Base-by-base conservation (phyloP, 225 moss, liverwort and hornwort species). In the Sphagnum contortum region DNA sequence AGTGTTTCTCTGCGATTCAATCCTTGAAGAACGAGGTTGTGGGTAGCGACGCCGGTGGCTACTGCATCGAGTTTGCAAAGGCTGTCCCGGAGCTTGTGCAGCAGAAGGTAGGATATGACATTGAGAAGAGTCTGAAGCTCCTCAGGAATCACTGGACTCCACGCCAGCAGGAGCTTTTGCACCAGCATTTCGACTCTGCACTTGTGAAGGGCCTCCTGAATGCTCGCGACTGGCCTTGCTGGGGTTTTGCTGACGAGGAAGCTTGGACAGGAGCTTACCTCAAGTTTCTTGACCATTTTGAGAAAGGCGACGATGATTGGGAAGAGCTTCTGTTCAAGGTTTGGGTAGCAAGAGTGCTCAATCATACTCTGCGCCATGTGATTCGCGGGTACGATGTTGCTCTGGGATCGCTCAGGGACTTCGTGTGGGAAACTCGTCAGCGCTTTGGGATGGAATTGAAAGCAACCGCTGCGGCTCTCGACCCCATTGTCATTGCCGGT, bases 241-340 rank as follows among this genome's bases (percentile, higher is more conserved):
- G 82, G 82, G 64, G 72, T 50, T 82, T 78, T 46, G 82, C 82
- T 2, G 82, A 82, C 14, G 82, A 82, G 61, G 78, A 78, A 0
- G 74, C 72, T 0, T 82, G 82, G 82, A 60, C 63, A 2, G 64
- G 50, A 0, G 82, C 82, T 0, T 82, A 75, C 12, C 70, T 68
- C 3, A 75, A 70, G 64, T 82, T 82, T 48, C 61, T 82, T 0
- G 78, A 75, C 4, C 69, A 82, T n/a, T 82, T 82, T 56, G 68
- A 79, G 68, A 82, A 75, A 53, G 82, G 82, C 0, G 79, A 82
- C 10, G 53, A 49, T 9, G 82, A 82, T 47, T 82, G 82, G 78
- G 82, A 82, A 61, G 82, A 82, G 65, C 57, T 82, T 1, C 70
- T 82, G 8, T 82, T 82, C 64, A 82, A 82, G 8, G 72, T 79